Base-by-base conservation (phyloP, 2,329 filamentous ascomycete species). In the Cercospora sp. region DNA sequence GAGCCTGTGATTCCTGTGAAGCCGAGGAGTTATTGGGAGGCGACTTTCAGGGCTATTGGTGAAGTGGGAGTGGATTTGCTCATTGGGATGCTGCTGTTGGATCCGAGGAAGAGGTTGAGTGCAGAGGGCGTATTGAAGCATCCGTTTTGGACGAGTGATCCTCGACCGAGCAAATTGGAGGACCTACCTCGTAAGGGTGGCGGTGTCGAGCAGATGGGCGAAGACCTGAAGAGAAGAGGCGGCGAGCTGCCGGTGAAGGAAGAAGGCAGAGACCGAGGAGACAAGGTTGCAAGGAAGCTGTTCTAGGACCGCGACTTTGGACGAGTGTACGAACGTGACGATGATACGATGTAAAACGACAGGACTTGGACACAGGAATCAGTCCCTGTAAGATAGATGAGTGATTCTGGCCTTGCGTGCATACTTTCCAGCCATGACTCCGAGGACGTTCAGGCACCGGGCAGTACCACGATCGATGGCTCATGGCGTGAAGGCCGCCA, bases 31-130 rank as follows among this genome's bases (percentile, higher is more conserved):
- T 90, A 90, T 76, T 97, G 92, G 83, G 85, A 90, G 77, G 83
- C 84, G 63, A 88, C 89, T 69, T 97, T 99, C 77, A 89, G 91
- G 65, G 91, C 91, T 10, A 88, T 94, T 9, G 95, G 94, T 24
- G 82, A 88, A 9, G 87, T 92, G 61, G 95, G 95, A 53, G 92
- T 96, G 32, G 94, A 98, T 78, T 82, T 99, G 68, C 84, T 99
- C 61, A 92, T 95, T 85, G 88, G 88, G 73, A 97, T 96, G 81
- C 85, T 97, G 69, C 86, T 87, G 12, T 86, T 98, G 70, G 93
- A 99, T 80, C 95, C 95, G n/a, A 87, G 89, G 76, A 93, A 91
- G 80, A 86, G 95, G 67, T 90, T 92, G 74, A 92, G 89, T 0
- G 92, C 94, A 0, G 84, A 87, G 40, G 87, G 91, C 70, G 90